Evolutionary conservation across 768 basidiomycete genomes (phyloP).

Genomic region (Rhodotorula diobovata): DNA sequence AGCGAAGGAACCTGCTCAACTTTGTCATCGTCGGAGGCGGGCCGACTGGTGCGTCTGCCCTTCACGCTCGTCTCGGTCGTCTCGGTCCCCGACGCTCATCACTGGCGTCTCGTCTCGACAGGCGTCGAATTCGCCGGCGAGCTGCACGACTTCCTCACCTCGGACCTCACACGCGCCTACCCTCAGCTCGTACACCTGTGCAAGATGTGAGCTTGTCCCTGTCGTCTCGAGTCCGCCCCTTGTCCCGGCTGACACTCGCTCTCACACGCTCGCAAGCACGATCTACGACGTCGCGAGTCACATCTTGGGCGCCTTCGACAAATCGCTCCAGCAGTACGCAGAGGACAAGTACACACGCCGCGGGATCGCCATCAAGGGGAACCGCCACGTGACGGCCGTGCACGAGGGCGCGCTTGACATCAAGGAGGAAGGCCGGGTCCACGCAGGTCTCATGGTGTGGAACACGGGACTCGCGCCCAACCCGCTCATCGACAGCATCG

Average conservation of each 20-base stretch:
- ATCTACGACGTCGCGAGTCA: conserved; percentile 75
- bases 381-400: conserved; percentile 68
- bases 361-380: conserved; percentile 66
- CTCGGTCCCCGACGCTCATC: too few relatives aligned
- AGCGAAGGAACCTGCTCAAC: conserved; percentile 69
- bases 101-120: conserved; percentile 45
- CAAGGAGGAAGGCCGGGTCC: conserved; percentile 59
- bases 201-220: conserved; percentile 51
- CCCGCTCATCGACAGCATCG: conserved; percentile 64
- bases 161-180: conserved; percentile 62
- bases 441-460: conserved; percentile 78
- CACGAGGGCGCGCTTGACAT: conserved; percentile 46
- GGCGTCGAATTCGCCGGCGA: conserved; percentile 82
- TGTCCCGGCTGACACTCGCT: neutral
- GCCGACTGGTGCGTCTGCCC: conserved; percentile 44
- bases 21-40: conserved; percentile 77
- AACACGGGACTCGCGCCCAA: conserved; percentile 79
- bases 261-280: conserved; percentile 45
- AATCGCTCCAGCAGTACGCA: conserved; percentile 58
- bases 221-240: neutral
- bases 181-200: conserved; percentile 62
- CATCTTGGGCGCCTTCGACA: conserved; percentile 72
- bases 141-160: conserved; percentile 67
- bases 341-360: conserved; percentile 61
- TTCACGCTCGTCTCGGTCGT: neutral